Evolutionary conservation across 164 flowering plant species (phyloP), one percentile per base, ranked within the genome.

Genomic region (Akebia trifoliata): DNA sequence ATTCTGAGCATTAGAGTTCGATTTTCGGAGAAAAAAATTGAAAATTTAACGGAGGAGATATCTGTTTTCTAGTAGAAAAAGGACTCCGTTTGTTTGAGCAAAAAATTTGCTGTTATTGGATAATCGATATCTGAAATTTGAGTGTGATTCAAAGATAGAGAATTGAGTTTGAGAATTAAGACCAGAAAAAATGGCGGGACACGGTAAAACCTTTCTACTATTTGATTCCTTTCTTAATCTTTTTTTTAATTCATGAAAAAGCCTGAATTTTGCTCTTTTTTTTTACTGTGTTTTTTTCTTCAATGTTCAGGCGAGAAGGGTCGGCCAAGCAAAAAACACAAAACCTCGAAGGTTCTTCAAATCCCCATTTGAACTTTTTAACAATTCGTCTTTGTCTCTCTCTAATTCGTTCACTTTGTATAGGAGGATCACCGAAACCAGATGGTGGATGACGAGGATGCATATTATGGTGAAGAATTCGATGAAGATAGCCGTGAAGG

Each of bases 261-360:
- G 5, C 36, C 54, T 8, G 6, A 50, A 29, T 0, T 28, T 29
- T 25, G 6, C 9, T 28, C 17, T 6, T 49, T 28, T 5, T 49
- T 28, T 14, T 17, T 11, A 11, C 44, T 10, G 22, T n/a, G 7
- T 31, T 25, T 45, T 15, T n/a, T n/a, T 24, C 11, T 52, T 51
- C 17, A 30, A 30, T 10, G 56, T 73, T 31, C 76, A 84, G 90
- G 86, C 36, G 86, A 84, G 12, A 81, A 70, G 39, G 72, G 74
- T 9, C 72, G 86, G 24, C 78, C 79, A 6, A 66, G 67, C 67
- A 84, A 84, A 36, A 76, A 65, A 70, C 69, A 50, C 62, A 84
- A 80, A 57, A 67, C 70, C 0, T 69, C 78, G n/a, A 72, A 72
- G 74, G 78, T 71, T 54, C 4, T 60, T 63, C 21, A 2, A 46